These are phyloP conservation scores for Malassezia obtusa DNA, from an alignment of 1,284 basidiomycete genomes.

Conservation along the genomic window DNA sequence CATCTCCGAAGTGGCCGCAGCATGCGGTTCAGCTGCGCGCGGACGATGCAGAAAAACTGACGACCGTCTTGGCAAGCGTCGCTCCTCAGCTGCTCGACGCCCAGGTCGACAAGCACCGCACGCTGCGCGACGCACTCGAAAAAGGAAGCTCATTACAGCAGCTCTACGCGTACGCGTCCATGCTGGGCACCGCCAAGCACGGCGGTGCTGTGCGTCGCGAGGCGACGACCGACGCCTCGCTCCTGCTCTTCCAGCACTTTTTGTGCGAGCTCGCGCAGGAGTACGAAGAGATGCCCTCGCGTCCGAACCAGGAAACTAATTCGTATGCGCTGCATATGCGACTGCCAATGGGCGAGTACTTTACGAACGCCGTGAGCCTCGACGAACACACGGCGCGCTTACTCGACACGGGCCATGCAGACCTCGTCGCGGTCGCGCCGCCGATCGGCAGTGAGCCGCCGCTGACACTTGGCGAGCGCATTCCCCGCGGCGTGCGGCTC, in stretches of 20 bases:
- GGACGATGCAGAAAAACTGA: neutral
- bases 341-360: slow-evolving; percentile 39
- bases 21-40: neutral
- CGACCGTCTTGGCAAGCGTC: neutral
- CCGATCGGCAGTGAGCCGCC: slow-evolving; percentile 16
- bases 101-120: neutral
- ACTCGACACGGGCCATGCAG: slow-evolving; percentile 31
- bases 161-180: neutral
- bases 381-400: slow-evolving; percentile 9
- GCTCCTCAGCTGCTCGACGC: neutral
- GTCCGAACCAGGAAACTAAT: neutral
- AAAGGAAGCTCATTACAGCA: neutral
- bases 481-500: slow-evolving; percentile 2
- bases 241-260: slow-evolving; percentile 7
- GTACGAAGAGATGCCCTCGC: neutral
- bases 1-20: neutral
- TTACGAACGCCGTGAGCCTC: slow-evolving; percentile 33
- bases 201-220: neutral
- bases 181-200: neutral
- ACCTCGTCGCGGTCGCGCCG: slow-evolving; percentile 31
- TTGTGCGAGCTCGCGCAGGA: neutral
- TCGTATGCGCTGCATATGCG: slow-evolving; percentile 40
- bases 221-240: neutral
- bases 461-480: slow-evolving; percentile 24
- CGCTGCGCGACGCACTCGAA: neutral